Base-by-base conservation (phyloP, 106 monocot genomes). In the Platanthera guangdongensis region DNA sequence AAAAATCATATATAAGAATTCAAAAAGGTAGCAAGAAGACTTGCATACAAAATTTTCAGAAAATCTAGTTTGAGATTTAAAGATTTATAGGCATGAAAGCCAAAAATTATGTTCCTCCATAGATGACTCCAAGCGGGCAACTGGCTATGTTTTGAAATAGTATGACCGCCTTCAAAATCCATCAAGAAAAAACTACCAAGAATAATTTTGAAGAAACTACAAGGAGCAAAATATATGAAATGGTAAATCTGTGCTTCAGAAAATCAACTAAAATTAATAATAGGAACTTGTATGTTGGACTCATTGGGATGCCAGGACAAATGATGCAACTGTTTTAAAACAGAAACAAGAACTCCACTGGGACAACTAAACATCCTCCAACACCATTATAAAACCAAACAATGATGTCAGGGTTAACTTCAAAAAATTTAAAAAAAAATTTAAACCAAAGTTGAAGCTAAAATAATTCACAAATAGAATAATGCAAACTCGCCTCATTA, bases 401-500 rank as follows among this genome's bases (percentile, higher is more conserved):
- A 70, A 70, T 47, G 11, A 70, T 47, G 47, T 48, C n/a, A 70
- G 16, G 16, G 47, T 9, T 70, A 47, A 47, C 11, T 16, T 70
- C 4, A 47, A 70, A 5, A 70, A 47, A 47, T 14, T 53, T 47
- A 32, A 25, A 32, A 21, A 22, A 67, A 67, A 39, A 32, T 16
- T 7, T 48, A 9, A 32, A 30, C 28, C 7, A n/a, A 12, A 68
- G 30, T 68, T 68, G 30, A 53, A 2, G 2, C 30, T 3, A 45
- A 68, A 68, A 68, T 11, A 68, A 68, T n/a, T n/a, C n/a, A 68
- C 16, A 16, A 70, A 47, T 70, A 47, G 6, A 70, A 70, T 1
- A 49, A 74, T 72, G 63, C 65, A 21, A 50, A 45, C 74, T 75
- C 82, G 94, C 96, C 93, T 97, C 96, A 81, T 81, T 48, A 59